Conservation (phyloP, 306 rosid genomes). For the Sesbania bispinosa region DNA sequence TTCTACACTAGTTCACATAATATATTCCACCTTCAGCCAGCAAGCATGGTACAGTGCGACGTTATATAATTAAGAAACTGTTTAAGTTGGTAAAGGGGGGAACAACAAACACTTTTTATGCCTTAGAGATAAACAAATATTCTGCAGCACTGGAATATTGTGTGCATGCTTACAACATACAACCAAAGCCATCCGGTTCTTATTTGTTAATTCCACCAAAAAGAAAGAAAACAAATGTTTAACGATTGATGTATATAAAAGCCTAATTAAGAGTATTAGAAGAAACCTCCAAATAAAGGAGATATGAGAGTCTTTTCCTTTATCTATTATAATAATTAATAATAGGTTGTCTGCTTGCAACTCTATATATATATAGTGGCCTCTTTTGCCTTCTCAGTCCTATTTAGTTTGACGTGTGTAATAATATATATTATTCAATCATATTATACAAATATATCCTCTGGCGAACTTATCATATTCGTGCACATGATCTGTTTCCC, state of each 20-base stretch:
- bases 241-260: background rate
- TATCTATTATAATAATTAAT: slow-evolving; percentile 1
- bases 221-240: background rate
- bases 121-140: slow-evolving; percentile 6
- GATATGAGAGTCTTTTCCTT: background rate
- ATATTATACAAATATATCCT: background rate
- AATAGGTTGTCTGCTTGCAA: slow-evolving; percentile 10
- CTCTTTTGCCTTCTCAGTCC: slow-evolving; percentile 22
- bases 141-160: background rate
- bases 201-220: background rate
- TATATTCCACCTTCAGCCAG: background rate
- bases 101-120: background rate
- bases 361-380: slow-evolving; percentile 5
- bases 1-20: background rate
- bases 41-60: background rate
- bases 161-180: slow-evolving; percentile 24
- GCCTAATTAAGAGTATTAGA: too few species aligned
- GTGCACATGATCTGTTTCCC: slow-evolving; percentile 35
- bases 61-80: background rate
- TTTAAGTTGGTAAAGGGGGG: too few species aligned
- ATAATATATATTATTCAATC: background rate
- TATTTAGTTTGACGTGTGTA: slow-evolving; percentile 1
- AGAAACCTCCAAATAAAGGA: slow-evolving; percentile 12
- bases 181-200: slow-evolving; percentile 9
- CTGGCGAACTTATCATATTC: slow-evolving; percentile 19